Conservation (phyloP, 2,329 filamentous ascomycete species). For the Meredithiella fracta region DNA sequence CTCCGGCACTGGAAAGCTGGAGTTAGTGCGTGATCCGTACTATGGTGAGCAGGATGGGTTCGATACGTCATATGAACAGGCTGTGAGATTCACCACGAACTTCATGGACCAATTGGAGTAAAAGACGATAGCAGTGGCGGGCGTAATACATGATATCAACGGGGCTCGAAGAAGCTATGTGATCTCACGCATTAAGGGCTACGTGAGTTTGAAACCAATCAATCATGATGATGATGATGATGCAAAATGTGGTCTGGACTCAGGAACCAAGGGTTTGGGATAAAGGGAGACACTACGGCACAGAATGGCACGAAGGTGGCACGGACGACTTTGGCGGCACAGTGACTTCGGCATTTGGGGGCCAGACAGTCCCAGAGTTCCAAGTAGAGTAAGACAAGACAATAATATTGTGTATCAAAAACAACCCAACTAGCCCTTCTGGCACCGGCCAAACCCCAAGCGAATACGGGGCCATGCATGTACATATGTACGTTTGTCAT, state of each 20-base stretch:
- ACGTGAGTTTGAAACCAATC: not conserved
- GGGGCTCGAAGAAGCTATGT: too few species aligned
- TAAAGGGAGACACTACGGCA: not conserved
- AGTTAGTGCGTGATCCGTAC: conserved; percentile 78
- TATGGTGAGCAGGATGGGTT: conserved; percentile 78
- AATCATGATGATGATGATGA: not conserved
- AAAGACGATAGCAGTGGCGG: conserved; percentile 15
- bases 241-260: not conserved
- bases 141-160: too few species aligned
- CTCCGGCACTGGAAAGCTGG: conserved; percentile 45
- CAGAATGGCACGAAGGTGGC: not conserved
- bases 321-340: not conserved
- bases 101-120: conserved; percentile 44
- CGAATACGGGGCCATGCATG: too few species aligned
- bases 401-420: too few species aligned
- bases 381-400: too few species aligned
- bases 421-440: too few species aligned
- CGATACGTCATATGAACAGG: conserved; percentile 72
- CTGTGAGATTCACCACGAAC: conserved; percentile 56
- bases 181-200: too few species aligned
- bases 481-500: too few species aligned
- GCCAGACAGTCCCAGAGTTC: not conserved
- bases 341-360: not conserved
- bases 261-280: too few species aligned
- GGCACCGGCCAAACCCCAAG: too few species aligned